These are phyloP conservation scores for Kandelia obovata DNA, from an alignment of 345 rosid genomes.

Conservation along the genomic window DNA sequence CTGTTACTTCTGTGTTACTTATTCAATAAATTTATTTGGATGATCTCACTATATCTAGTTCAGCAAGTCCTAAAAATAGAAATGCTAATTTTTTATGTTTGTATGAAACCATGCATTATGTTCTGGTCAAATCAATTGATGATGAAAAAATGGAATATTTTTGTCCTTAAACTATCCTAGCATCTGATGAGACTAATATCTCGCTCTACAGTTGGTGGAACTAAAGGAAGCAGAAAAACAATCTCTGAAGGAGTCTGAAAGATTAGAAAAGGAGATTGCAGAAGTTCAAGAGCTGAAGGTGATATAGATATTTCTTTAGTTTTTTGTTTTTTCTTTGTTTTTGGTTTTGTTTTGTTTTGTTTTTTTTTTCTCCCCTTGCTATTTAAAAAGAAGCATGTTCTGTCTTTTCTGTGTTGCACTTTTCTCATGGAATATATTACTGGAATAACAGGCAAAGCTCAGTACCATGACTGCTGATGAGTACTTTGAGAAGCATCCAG, in stretches of 20 bases:
- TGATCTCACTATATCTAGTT: no score
- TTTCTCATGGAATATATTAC: not conserved
- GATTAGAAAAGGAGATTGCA: slow-evolving; percentile 76
- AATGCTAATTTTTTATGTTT: no score
- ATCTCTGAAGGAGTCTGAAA: slow-evolving; percentile 79
- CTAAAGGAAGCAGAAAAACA: slow-evolving; percentile 83
- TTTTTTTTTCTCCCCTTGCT: not conserved
- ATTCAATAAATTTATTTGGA: no score
- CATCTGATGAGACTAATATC: not conserved
- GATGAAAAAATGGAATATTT: not conserved
- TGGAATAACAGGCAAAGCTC: slow-evolving; percentile 59
- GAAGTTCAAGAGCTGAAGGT: slow-evolving; percentile 94
- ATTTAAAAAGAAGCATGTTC: not conserved
- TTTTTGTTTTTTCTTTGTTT: not conserved
- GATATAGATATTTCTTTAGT: not conserved
- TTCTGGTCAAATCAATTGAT: no score
- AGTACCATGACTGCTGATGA: slow-evolving; percentile 99
- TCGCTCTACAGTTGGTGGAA: slow-evolving; percentile 59
- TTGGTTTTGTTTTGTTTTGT: not conserved
- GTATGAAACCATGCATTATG: no score
- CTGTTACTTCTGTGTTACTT: no score
- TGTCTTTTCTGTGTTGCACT: not conserved
- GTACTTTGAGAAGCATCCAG: slow-evolving; percentile 94
- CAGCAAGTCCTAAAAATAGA: no score
- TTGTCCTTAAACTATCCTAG: not conserved